Evolutionary conservation across 2,329 filamentous ascomycete species (phyloP).

Genomic region (Fusarium tupiense): DNA sequence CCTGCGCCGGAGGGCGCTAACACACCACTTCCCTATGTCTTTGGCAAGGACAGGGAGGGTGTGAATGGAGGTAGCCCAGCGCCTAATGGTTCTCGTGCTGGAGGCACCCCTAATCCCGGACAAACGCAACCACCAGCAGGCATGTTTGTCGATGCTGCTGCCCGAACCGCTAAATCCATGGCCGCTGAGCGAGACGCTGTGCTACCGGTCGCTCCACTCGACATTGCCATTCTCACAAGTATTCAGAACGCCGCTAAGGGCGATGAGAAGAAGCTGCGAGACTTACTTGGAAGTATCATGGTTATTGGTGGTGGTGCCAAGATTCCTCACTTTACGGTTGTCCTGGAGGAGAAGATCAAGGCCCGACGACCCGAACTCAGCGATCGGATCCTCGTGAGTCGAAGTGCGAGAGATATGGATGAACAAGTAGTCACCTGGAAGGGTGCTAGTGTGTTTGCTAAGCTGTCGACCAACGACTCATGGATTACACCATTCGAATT

Average conservation of each 20-base stretch:
- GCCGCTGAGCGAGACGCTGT: constrained; percentile 81
- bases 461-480: constrained; percentile 90
- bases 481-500: constrained; percentile 93
- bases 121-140: constrained; percentile 53
- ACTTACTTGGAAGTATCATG: constrained; percentile 91
- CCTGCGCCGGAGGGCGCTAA: constrained; percentile 81
- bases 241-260: constrained; percentile 87
- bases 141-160: constrained; percentile 61
- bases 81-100: constrained; percentile 62
- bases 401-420: constrained; percentile 90
- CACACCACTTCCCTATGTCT: constrained; percentile 72
- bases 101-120: constrained; percentile 54
- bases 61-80: constrained; percentile 62
- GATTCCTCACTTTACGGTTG: constrained; percentile 80
- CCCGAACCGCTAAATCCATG: constrained; percentile 62
- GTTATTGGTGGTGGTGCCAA: constrained; percentile 87
- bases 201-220: constrained; percentile 83
- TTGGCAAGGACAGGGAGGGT: constrained; percentile 55
- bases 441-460: constrained; percentile 94
- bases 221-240: constrained; percentile 88
- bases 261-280: constrained; percentile 92
- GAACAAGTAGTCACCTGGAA: constrained; percentile 99
- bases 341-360: constrained; percentile 84
- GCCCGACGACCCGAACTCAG: constrained; percentile 68
- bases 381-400: constrained; percentile 70